phyloP scores from a whole-genome alignment of 139 green algal species.

The Chlorella sp. region DNA sequence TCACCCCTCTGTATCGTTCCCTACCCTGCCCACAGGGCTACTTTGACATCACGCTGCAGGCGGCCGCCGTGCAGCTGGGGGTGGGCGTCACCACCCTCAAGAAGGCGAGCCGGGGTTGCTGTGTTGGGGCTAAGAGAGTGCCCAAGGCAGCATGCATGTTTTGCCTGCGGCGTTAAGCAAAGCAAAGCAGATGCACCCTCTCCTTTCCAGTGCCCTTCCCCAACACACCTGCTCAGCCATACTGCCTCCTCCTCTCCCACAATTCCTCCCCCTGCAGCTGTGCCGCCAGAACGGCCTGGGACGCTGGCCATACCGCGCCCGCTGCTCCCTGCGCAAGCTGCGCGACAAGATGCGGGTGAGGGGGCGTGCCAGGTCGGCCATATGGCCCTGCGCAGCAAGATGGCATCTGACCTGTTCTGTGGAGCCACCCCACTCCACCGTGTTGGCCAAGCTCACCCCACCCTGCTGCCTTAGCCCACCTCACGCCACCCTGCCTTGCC shows the following conservation, averaged over 20 bases:
- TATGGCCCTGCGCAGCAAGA: background rate
- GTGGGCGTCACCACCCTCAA: conserved; percentile 39
- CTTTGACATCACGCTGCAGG: conserved; percentile 29
- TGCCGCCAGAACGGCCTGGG: conserved; percentile 29
- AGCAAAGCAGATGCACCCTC: background rate
- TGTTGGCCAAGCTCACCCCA: background rate
- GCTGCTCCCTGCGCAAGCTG: conserved; percentile 29
- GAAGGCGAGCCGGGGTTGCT: background rate
- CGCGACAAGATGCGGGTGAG: conserved; percentile 27
- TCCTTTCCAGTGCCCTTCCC: too few relatives aligned
- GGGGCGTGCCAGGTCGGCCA: too few relatives aligned
- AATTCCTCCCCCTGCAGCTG: background rate
- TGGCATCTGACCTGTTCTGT: background rate
- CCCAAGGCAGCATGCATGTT: background rate
- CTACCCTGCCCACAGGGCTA: background rate
- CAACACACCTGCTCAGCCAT: background rate
- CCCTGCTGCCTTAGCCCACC: background rate
- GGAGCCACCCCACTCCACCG: background rate
- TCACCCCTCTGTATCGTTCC: background rate
- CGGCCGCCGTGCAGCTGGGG: conserved; percentile 19
- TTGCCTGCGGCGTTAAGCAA: background rate
- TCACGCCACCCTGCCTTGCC: background rate
- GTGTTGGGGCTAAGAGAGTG: background rate
- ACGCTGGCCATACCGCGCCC: conserved; percentile 22
- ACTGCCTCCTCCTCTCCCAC: background rate